phyloP scores from a whole-genome alignment of 208 protist species.

The Leishmania guyanensis region DNA sequence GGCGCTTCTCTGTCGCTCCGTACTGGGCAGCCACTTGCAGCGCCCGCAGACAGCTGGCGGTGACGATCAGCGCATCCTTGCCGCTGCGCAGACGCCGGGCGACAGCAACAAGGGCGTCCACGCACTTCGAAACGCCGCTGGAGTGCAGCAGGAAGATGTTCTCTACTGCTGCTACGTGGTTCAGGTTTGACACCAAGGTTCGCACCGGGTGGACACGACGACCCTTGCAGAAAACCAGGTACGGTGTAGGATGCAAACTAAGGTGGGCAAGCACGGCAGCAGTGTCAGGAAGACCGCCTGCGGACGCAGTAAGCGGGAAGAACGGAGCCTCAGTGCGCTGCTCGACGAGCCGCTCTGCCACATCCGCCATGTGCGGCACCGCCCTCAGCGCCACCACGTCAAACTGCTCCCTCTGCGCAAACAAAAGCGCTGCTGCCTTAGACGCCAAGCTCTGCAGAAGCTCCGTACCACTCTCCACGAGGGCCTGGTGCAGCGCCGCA shows the following conservation, averaged over 20 bases:
- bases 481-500: slow-evolving; percentile 34
- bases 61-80: slow-evolving; percentile 80
- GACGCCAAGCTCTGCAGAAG: slow-evolving; percentile 53
- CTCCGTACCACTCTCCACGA: slow-evolving; percentile 74
- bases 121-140: slow-evolving; percentile 43
- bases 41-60: slow-evolving; percentile 56
- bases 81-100: slow-evolving; percentile 62
- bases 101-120: slow-evolving; percentile 58
- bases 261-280: slow-evolving; percentile 21
- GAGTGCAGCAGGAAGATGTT: slow-evolving; percentile 84
- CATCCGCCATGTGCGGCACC: slow-evolving; percentile 35
- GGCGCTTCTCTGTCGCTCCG: slow-evolving; percentile 33
- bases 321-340: slow-evolving; percentile 15
- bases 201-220: slow-evolving; percentile 59
- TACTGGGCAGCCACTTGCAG: slow-evolving; percentile 41
- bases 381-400: slow-evolving; percentile 43
- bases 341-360: slow-evolving; percentile 48
- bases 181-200: slow-evolving; percentile 55
- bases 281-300: slow-evolving; percentile 24
- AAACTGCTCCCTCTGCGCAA: slow-evolving; percentile 45
- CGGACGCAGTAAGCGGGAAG: slow-evolving; percentile 11
- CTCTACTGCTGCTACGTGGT: slow-evolving; percentile 59
- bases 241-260: slow-evolving; percentile 15
- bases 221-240: slow-evolving; percentile 32
- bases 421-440: slow-evolving; percentile 42